Conservation (phyloP, 768 basidiomycete species). For the Russula earlei region DNA sequence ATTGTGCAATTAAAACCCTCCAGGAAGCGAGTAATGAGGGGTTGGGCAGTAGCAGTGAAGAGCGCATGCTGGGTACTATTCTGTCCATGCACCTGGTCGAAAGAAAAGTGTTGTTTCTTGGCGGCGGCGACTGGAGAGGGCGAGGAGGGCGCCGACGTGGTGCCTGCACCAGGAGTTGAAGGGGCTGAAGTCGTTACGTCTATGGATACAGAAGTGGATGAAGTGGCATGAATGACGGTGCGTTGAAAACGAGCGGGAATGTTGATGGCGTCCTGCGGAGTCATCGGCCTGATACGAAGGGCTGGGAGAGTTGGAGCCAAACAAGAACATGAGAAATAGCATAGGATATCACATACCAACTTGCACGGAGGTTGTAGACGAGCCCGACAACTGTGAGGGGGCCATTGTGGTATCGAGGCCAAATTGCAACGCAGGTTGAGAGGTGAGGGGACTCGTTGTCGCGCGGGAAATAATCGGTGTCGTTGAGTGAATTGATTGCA, state of each 20-base stretch:
- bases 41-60: conserved; percentile 76
- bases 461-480: conserved; percentile 17
- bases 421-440: conserved; percentile 11
- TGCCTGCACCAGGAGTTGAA: conserved; percentile 40
- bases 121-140: conserved; percentile 29
- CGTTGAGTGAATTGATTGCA: not conserved
- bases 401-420: conserved; percentile 42
- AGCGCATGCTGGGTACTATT: conserved; percentile 76
- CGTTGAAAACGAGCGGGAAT: conserved; percentile 94
- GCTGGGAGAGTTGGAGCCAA: conserved; percentile 35
- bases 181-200: conserved; percentile 55
- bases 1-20: conserved; percentile 98
- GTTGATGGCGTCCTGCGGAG: conserved; percentile 70
- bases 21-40: conserved; percentile 77
- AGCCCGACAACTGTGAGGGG: conserved; percentile 53
- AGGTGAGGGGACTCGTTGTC: conserved; percentile 4
- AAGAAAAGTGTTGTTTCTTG: conserved; percentile 83
- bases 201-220: conserved; percentile 70
- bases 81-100: conserved; percentile 92
- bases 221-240: conserved; percentile 70
- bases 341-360: conserved; percentile 57
- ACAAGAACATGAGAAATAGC: conserved; percentile 17
- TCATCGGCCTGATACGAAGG: conserved; percentile 84
- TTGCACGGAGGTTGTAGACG: conserved; percentile 82
- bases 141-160: conserved; percentile 33